Base-by-base conservation (phyloP, 2,329 filamentous ascomycete species). In the Gaeumannomyces sp. region DNA sequence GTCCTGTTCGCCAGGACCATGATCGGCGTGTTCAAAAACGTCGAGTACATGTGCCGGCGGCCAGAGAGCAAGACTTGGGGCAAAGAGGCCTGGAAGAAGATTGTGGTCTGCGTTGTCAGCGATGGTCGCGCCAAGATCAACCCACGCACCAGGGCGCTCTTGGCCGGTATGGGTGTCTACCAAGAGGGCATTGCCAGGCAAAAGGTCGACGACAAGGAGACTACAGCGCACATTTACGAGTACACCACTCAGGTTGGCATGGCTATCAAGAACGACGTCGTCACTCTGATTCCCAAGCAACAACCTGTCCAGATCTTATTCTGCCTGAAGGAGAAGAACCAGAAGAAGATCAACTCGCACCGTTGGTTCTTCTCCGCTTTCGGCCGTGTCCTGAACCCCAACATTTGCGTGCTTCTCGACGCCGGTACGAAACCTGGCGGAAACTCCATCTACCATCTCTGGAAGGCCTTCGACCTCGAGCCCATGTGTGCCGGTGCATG, bases 331-430 rank as follows among this genome's bases (percentile, higher is more conserved):
- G 95, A 99, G 75, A 98, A 97, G 85, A 99, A 99, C 75, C 93
- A 97, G 80, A 99, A 99, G 83, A 99, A 99, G 83, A 99, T 99
- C 85, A 99, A 99, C 76, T 98, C 95, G 0, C 95, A 99, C 76
- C 84, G 95, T 75, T 99, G 95, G 95, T 98, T 99, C 80, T 99
- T 99, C 83, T 90, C 96, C 71, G 95, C 94, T 0, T 99, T 99
- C 75, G 95, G 95, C 38, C 86, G 89, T 28, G 91, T 98, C 3
- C 79, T 99, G 59, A 90, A 98, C 68, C 95, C 95, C 56, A 98
- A 98, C 72, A 96, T 99, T 70, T 98, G 95, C 73, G 94, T 98
- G 14, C 84, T 99, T 63, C 86, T 99, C 69, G 95, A 99, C 77
- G 95, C 95, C 1, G 95, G 95, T 80, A 99, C 95, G 0, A 93